Conservation (phyloP, 2,329 filamentous ascomycete genomes). For the Chrysoporthe cubensis region DNA sequence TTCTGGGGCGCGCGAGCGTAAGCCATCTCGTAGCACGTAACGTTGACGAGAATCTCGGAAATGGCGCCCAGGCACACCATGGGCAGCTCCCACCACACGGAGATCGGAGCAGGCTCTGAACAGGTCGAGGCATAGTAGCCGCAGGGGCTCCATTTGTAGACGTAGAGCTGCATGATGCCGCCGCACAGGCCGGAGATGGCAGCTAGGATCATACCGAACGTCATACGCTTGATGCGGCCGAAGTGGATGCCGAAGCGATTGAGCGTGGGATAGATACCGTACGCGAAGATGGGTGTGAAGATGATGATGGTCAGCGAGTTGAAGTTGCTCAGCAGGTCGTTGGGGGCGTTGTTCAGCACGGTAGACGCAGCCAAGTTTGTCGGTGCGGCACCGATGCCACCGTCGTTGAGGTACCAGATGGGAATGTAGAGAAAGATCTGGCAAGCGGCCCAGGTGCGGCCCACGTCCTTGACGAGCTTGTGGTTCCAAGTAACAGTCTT, state of each 20-base stretch:
- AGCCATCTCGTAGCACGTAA: slow-evolving; percentile 69
- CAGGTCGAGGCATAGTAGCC: slow-evolving; percentile 51
- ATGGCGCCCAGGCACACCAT: slow-evolving; percentile 56
- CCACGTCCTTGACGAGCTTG: slow-evolving; percentile 68
- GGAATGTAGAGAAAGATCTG: slow-evolving; percentile 47
- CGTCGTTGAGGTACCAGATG: slow-evolving; percentile 45
- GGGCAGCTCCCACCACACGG: slow-evolving; percentile 56
- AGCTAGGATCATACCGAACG: slow-evolving; percentile 57
- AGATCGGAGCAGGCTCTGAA: slow-evolving; percentile 44
- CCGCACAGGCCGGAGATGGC: slow-evolving; percentile 40
- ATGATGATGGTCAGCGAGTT: slow-evolving; percentile 64
- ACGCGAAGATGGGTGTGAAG: slow-evolving; percentile 56
- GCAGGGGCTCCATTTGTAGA: slow-evolving; percentile 61
- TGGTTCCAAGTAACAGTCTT: slow-evolving; percentile 64
- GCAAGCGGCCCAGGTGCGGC: slow-evolving; percentile 51
- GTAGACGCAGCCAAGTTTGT: slow-evolving; percentile 48
- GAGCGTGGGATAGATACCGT: slow-evolving; percentile 61
- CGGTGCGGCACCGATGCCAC: slow-evolving; percentile 42
- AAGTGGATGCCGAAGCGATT: slow-evolving; percentile 56
- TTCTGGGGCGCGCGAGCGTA: slow-evolving; percentile 69
- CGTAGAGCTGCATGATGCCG: slow-evolving; percentile 62
- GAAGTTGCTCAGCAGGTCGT: slow-evolving; percentile 64
- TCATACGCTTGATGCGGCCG: slow-evolving; percentile 61
- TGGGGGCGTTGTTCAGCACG: slow-evolving; percentile 55
- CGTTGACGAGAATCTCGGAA: slow-evolving; percentile 62